Percentiles rank a stretch among this genome's conserved stretches.
Evolutionary conservation across 192 early-diverging fungal genomes (phyloP).

Genomic region (Gorgonomyces haynaldii): DNA sequence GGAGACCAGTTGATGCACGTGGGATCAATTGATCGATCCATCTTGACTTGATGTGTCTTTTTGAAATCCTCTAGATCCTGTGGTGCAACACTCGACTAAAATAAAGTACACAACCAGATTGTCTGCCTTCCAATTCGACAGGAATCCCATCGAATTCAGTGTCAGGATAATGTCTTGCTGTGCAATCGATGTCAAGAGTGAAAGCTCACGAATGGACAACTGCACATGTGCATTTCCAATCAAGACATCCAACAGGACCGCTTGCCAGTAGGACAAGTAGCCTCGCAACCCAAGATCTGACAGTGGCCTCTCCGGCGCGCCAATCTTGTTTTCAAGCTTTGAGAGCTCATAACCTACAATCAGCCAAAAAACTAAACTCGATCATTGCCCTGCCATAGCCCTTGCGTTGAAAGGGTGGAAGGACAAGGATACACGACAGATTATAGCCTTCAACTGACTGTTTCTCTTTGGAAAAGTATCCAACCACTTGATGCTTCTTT

Average conservation of each 20-base stretch:
- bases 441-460: conserved; percentile 72
- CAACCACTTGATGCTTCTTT: conserved; percentile 50
- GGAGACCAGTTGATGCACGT: too few species aligned
- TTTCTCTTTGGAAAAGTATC: conserved; percentile 95
- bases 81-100: too few species aligned
- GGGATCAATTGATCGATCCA: too few species aligned
- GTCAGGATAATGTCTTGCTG: conserved; percentile 73
- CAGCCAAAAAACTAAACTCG: conserved; percentile 64
- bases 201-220: conserved; percentile 42
- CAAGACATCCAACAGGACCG: conserved; percentile 45
- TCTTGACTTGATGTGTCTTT: too few species aligned
- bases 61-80: too few species aligned
- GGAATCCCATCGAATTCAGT: conserved; percentile 51
- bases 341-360: conserved; percentile 64
- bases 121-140: conserved; percentile 47
- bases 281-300: conserved; percentile 71
- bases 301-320: conserved; percentile 80
- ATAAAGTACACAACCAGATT: too few species aligned
- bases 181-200: conserved; percentile 59
- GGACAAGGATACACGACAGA: conserved; percentile 77
- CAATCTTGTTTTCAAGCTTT: conserved; percentile 54
- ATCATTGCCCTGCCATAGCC: conserved; percentile 80
- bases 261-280: conserved; percentile 75
- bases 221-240: conserved; percentile 10
- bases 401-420: conserved; percentile 78